Evolutionary conservation across 495 filamentous ascomycete genomes (phyloP).

Genomic region (Talaromyces trachyspermus): DNA sequence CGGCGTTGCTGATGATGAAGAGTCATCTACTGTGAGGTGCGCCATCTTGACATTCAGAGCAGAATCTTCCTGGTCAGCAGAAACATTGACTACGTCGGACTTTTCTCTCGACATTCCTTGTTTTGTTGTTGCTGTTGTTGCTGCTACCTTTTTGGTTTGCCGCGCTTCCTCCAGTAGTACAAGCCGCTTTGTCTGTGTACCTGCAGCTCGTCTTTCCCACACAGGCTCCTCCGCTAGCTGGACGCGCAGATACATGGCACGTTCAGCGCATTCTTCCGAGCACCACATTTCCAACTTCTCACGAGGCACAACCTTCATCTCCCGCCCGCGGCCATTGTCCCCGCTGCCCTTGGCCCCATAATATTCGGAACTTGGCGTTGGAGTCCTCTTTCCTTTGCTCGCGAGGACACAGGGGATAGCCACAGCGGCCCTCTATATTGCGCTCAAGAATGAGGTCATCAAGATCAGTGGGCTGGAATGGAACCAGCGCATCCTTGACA

Average conservation of each 20-base stretch:
- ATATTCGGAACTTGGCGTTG: conserved; percentile 40
- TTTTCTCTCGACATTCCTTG: conserved; percentile 3
- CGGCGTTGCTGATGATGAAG: not conserved
- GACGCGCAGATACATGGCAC: conserved; percentile 75
- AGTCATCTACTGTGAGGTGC: not conserved
- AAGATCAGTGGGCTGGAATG: conserved; percentile 83
- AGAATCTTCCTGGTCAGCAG: not conserved
- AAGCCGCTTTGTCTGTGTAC: conserved; percentile 30
- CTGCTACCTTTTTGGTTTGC: conserved; percentile 13
- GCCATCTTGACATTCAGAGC: not conserved
- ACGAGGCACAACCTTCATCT: conserved; percentile 53
- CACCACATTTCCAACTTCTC: conserved; percentile 83
- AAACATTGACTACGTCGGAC: too few relatives aligned
- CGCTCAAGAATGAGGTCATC: conserved; percentile 80
- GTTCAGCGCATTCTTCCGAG: conserved; percentile 64
- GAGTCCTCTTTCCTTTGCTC: conserved; percentile 40
- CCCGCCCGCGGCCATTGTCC: conserved; percentile 39
- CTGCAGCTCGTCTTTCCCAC: conserved; percentile 56
- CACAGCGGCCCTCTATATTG: conserved; percentile 70
- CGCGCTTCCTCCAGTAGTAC: conserved; percentile 48
- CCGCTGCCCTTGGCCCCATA: conserved; percentile 44
- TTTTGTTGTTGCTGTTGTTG: conserved; percentile 10
- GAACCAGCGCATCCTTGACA: conserved; percentile 51
- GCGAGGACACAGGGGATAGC: conserved; percentile 68
- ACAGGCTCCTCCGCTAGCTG: conserved; percentile 74